Evolutionary conservation across 2,329 filamentous ascomycete genomes (phyloP), one percentile per base, ranked within the genome.

Genomic region (Plectosphaerella sp.): DNA sequence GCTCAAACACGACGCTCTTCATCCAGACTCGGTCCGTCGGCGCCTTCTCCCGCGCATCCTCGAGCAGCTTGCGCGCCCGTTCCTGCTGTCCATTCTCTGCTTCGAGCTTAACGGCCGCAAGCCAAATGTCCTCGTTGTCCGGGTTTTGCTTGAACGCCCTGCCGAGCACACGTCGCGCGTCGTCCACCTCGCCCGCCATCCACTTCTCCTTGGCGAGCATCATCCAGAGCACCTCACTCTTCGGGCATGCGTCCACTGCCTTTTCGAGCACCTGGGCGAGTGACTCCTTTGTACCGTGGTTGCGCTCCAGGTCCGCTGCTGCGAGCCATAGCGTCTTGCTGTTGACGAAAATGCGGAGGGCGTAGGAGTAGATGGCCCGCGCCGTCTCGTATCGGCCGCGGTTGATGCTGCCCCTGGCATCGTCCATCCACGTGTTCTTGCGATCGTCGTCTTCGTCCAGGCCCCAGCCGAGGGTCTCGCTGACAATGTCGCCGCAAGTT

Each of bases 51-150:
- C 94, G 85, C 20, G 94, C 94, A 12, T 88, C 88, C 50, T 85
- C 82, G 39, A 99, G 80, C 22, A 99, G 82, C 55, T 88, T 83
- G 45, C 92, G 80, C 1, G 94, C 94, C 64, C 94, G 85, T 37
- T 91, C 88, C 41, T 83, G 86, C 62, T 96, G 85, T 43, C 86
- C 82, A 55, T 91, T 93, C 63, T 97, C 92, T 1, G 94, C 91
- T 71, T 99, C 94, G 28, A 99, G 83, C 68, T 97, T 96, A 58
- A 99, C 94, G 45, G 94, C 94, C 15, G 92, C 89, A 47, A 97
- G 85, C 88, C 94, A 99, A 59, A 99, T 97, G 67, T 97, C 91
- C 69, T 99, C 94, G 71, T 96, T 97, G 68, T 95, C 92, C 1
- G 91, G 91, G 62, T 97, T 95, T 66, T 96, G 90, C 61, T 93